Evolutionary conservation across 2,329 filamentous ascomycete genomes (phyloP).

Genomic region (Fusarium marasasianum): DNA sequence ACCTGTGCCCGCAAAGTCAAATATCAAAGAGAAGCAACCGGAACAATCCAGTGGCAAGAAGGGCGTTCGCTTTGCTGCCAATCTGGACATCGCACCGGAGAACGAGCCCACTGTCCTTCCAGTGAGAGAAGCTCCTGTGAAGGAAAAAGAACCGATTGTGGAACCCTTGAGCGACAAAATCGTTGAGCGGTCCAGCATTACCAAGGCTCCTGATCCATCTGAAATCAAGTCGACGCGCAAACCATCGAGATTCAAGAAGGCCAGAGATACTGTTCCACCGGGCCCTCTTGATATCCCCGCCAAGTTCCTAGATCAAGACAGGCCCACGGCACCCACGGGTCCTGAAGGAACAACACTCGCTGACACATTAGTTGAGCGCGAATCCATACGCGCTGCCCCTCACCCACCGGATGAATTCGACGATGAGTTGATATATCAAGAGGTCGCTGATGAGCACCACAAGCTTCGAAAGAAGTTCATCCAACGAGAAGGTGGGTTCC

Average conservation of each 20-base stretch:
- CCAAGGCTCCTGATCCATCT: slow-evolving; percentile 43
- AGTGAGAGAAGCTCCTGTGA: slow-evolving; percentile 8
- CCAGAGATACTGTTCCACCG: slow-evolving; percentile 47
- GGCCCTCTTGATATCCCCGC: slow-evolving; percentile 57
- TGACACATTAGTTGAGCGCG: slow-evolving; percentile 66
- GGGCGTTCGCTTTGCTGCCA: slow-evolving; percentile 81
- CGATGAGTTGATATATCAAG: slow-evolving; percentile 72
- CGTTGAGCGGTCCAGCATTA: slow-evolving; percentile 55
- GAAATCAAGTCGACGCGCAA: slow-evolving; percentile 51
- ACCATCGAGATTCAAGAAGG: slow-evolving; percentile 63
- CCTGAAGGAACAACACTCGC: slow-evolving; percentile 67
- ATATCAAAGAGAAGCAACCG: slow-evolving; percentile 44
- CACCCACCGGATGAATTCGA: slow-evolving; percentile 73
- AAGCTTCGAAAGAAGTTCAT: slow-evolving; percentile 84
- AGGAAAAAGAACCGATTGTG: slow-evolving; percentile 47
- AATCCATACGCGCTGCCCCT: slow-evolving; percentile 44
- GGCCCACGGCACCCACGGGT: slow-evolving; percentile 55
- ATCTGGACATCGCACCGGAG: slow-evolving; percentile 73
- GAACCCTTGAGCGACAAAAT: slow-evolving; percentile 65
- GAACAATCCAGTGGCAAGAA: slow-evolving; percentile 60
- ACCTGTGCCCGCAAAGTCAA: slow-evolving; percentile 46
- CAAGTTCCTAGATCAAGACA: slow-evolving; percentile 51
- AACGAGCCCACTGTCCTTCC: slow-evolving; percentile 33
- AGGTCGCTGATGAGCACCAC: slow-evolving; percentile 86
- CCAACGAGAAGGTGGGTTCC: slow-evolving; percentile 82